Conservation (phyloP, 2,329 filamentous ascomycete species). For the Alternaria postmessia region DNA sequence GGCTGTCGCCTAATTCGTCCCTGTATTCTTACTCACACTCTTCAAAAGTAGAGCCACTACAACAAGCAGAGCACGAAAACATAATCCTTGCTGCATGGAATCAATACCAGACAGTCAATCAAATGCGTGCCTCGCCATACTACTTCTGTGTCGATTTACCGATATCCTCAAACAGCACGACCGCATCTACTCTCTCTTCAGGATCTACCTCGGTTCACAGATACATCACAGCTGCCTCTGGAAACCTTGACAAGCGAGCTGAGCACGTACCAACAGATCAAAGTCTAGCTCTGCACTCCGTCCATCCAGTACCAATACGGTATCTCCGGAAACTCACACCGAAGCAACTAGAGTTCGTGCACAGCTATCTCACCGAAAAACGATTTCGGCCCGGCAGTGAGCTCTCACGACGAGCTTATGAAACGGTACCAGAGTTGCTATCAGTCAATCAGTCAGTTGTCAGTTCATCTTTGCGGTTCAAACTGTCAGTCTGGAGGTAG, state of each 20-base stretch:
- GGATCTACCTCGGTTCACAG: not conserved
- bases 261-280: not conserved
- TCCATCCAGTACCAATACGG: not conserved
- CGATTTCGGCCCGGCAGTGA: not conserved
- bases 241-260: not conserved
- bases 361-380: not conserved
- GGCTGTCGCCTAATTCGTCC: not conserved
- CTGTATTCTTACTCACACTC: not conserved
- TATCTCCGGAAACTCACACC: not conserved
- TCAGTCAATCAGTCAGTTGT: too few relatives aligned
- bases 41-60: not conserved
- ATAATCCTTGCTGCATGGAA: not conserved
- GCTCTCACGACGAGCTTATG: not conserved
- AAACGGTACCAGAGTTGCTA: too few relatives aligned
- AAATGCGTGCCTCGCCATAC: not conserved
- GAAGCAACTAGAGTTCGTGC: not conserved
- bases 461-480: too few relatives aligned
- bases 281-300: not conserved
- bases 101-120: not conserved
- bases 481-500: too few relatives aligned
- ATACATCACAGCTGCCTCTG: too few relatives aligned
- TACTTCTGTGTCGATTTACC: not conserved
- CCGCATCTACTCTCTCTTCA: not conserved
- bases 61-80: not conserved
- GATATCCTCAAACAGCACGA: not conserved